Evolutionary conservation across 1,284 basidiomycete species (phyloP), one percentile per base, ranked within the genome.

Genomic region (Schizopora paradoxa): DNA sequence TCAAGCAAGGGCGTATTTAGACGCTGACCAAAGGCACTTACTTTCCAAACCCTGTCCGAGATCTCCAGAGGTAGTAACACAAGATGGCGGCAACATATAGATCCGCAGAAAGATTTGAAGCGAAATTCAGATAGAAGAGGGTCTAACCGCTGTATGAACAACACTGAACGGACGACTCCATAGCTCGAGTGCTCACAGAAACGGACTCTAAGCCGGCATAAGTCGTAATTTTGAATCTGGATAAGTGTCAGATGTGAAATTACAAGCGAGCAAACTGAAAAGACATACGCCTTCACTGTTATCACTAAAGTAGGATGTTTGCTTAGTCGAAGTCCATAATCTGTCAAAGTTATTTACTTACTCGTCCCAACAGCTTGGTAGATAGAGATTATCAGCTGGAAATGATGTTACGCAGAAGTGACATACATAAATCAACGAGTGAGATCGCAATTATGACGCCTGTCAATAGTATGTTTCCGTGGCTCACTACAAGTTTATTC

Each of bases 41-140:
- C 68, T 56, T 58, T 45, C 57, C 61, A 45, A 66, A 60, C 0
- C 67, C 68, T 5, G 68, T 66, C 21, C 63, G 55, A 13, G 61
- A 62, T 6, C 41, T 54, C 22, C 58, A 51, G 18, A 70, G 56
- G 22, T 63, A 56, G 32, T 61, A 61, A 43, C 63, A 65, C 6
- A 70, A 54, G 2, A 59, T 59, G 8, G 55, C 52, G 4, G 67
- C 64, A 19, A 69, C 61, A 7, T 64, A 46, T 5, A 61, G 51
- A 39, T 71, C 68, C 11, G 62, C 60, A 7, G 58, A 41, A 11
- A 56, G 45, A 13, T 58, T 56, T 5, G 54, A 43, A 8, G 53
- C 56, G 40, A 62, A 61, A 41, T 62, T 57, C 27, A 59, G 31
- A 36, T 60, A 61, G 36, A 62, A 57, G 6, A 61, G 54, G 4